These are phyloP conservation scores for Hypoxylon sp. DNA, from an alignment of 2,329 filamentous ascomycete genomes.

Conservation along the genomic window DNA sequence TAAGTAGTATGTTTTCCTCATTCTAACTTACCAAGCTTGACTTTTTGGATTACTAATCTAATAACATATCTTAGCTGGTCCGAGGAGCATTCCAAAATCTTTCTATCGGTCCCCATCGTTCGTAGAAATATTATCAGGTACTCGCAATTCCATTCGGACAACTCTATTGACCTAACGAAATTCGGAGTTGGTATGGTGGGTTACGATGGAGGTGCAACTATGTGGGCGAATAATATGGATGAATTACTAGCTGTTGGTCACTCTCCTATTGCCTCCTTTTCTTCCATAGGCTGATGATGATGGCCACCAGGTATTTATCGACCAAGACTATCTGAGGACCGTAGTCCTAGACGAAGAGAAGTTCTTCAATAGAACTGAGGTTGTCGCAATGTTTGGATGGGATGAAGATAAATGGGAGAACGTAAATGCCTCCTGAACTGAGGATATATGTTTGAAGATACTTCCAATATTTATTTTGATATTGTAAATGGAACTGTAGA, in stretches of 20 bases:
- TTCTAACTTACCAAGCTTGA: not conserved
- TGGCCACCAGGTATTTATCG: conserved; percentile 3
- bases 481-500: not conserved
- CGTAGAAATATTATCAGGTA: conserved; percentile 26
- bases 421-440: not conserved
- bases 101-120: conserved; percentile 13
- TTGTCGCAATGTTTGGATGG: conserved; percentile 17
- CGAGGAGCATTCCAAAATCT: conserved; percentile 9
- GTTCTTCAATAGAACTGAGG: conserved; percentile 9
- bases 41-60: not conserved
- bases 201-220: conserved; percentile 17
- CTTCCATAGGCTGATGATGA: not conserved
- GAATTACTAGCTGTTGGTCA: conserved; percentile 11
- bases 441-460: not conserved
- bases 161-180: conserved; percentile 10
- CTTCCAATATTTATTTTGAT: not conserved
- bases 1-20: conserved; percentile 5
- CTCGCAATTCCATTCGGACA: conserved; percentile 22
- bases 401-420: conserved; percentile 25
- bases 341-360: conserved; percentile 15
- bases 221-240: conserved; percentile 21
- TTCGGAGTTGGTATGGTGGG: not conserved
- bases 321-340: conserved; percentile 11
- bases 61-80: conserved; percentile 12
- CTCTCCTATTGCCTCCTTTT: not conserved